Evolutionary conservation across 2,329 filamentous ascomycete genomes (phyloP), one percentile per base, ranked within the genome.

Genomic region (Akanthomyces dipterigenus): DNA sequence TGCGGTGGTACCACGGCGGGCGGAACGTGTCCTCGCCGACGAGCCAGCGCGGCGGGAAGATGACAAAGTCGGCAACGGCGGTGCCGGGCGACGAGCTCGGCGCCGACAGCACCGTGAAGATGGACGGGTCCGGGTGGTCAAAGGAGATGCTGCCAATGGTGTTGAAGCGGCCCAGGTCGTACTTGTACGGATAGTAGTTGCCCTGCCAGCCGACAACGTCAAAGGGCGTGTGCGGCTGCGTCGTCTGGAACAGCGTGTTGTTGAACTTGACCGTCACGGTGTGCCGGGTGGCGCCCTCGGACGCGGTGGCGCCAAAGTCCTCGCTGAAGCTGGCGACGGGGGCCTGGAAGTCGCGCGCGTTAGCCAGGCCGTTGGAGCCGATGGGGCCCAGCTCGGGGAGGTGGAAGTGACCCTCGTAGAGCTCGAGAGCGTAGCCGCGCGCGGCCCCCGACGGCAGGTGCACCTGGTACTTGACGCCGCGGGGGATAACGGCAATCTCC

Each of bases 171-270:
- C 87, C 88, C 1, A 93, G 80, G 68, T 92, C 89, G 76, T 93
- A 93, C 75, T 93, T 93, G 81, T 86, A 91, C 0, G 89, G 89
- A 63, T 88, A 88, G 74, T 91, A 92, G 64, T 85, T 89, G 49
- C 89, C 89, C 70, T 93, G 89, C 89, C 89, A 93, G 3, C 86
- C 88, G 3, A 91, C 89, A 0, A 93, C 84, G 67, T 93, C 89
- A 68, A 91, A 93, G 0, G 89, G 89, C 0, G 86, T 88, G 71
- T 92, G 89, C 12, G 79, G 72, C 73, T 92, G 89, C 46, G 71
- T 78, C 7, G 86, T 86, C 42, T 77, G 75, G 74, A 89, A 91
- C 55, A 91, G 81, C 51, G 80, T 77, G 65, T 88, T 86, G 70
- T 85, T 84, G 69, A 90, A 88, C 71, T 90, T 90, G 70, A 80